Evolutionary conservation across 1,284 basidiomycete genomes (phyloP).

Genomic region (Tylopilus orsonianus): DNA sequence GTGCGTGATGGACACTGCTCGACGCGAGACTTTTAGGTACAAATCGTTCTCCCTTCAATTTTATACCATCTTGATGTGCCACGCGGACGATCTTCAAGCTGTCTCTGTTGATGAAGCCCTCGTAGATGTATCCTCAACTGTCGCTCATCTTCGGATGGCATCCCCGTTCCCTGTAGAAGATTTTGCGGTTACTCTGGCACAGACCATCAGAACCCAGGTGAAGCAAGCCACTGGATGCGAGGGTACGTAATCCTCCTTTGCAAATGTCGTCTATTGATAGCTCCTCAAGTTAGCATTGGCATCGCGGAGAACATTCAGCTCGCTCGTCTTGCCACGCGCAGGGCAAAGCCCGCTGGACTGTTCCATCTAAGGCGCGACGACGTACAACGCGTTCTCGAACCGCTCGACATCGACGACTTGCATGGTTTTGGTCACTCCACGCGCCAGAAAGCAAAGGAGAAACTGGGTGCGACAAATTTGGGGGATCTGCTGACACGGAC

Average conservation of each 20-base stretch:
- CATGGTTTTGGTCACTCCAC: slow-evolving; percentile 85
- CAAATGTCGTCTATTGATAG: slow-evolving; percentile 4
- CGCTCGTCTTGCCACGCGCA: slow-evolving; percentile 87
- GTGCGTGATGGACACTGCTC: slow-evolving; percentile 9
- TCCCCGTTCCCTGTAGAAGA: slow-evolving; percentile 37
- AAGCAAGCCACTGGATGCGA: slow-evolving; percentile 80
- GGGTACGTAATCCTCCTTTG: slow-evolving; percentile 44
- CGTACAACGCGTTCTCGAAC: slow-evolving; percentile 61
- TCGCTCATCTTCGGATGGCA: slow-evolving; percentile 45
- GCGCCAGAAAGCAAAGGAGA: slow-evolving; percentile 72
- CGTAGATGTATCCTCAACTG: slow-evolving; percentile 79
- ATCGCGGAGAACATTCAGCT: slow-evolving; percentile 91
- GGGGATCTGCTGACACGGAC: slow-evolving; percentile 66
- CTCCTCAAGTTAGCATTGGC: slow-evolving; percentile 77
- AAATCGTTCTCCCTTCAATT: slow-evolving; percentile 82
- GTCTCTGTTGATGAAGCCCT: slow-evolving; percentile 97
- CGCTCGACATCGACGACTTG: slow-evolving; percentile 82
- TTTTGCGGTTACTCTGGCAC: slow-evolving; percentile 75
- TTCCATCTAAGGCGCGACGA: slow-evolving; percentile 68
- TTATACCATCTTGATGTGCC: slow-evolving; percentile 87
- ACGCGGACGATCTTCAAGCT: slow-evolving; percentile 91
- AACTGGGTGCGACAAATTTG: slow-evolving; percentile 72
- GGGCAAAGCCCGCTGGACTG: slow-evolving; percentile 87
- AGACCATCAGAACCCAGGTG: slow-evolving; percentile 78
- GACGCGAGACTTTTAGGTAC: slow-evolving; percentile 53